Evolutionary conservation across 140 eudicot genomes (phyloP), one percentile per base, ranked within the genome.

Genomic region (Anethum foeniculum): DNA sequence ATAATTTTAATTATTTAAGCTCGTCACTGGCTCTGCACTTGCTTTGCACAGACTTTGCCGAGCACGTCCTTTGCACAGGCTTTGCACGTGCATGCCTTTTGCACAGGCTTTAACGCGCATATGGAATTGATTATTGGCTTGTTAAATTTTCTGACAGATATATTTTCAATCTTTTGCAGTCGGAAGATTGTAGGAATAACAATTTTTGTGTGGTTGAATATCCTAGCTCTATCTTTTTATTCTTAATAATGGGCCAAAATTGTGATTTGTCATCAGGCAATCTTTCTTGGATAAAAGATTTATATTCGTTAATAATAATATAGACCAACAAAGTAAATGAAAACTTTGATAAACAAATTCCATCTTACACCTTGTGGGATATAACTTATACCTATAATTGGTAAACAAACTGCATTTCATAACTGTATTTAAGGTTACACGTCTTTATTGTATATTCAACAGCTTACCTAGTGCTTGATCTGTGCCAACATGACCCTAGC

Each of bases 401-500:
- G 51, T 7, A 74, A 44, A 25, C 49, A 27, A 44, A 12, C 21
- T 25, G 39, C 81, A 77, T 11, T 21, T 48, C 36, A 38, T 36
- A 18, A 34, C 16, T 28, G 30, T 69, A 13, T 38, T 16, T 8
- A 36, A 54, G 43, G 39, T 71, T 54, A 32, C 32, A 75, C 52
- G 65, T 49, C 80, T 76, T 84, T 87, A 62, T 82, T 85, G 38
- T 13, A 79, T 18, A 16, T 44, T 25, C 49, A 58, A 54, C 49
- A 34, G 67, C 64, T 76, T 27, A 38, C 62, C 49, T 84, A 79
- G 77, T 90, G 92, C 14, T 77, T 90, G 65, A 94, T 92, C 83
- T 94, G 97, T 60, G 88, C 84, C 85, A 94, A 84, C 98, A 94
- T 94, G 58, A 60, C 25, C 80, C 90, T 82, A 64, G 84, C 90